Percentiles rank a stretch among this genome's conserved stretches.
These are phyloP conservation scores for Trichoderma sp. DNA, from an alignment of 2,329 filamentous ascomycete species.

Conservation along the genomic window DNA sequence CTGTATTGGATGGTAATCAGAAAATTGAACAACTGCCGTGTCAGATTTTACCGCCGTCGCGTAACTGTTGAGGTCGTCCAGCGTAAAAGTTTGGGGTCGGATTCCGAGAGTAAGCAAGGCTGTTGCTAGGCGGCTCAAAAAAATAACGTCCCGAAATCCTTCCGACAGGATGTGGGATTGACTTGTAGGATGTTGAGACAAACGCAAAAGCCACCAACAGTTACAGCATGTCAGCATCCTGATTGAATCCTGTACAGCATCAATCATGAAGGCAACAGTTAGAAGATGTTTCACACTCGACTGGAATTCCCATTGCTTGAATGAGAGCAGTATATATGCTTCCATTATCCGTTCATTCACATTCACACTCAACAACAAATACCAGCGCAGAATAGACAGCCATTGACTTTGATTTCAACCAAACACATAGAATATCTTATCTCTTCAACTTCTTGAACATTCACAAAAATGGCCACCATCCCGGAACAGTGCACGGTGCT, in stretches of 20 bases:
- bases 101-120: not conserved
- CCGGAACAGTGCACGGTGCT: constrained; percentile 35
- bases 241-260: not conserved
- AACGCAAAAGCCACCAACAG: not conserved
- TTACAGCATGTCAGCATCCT: not conserved
- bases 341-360: not conserved
- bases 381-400: not conserved
- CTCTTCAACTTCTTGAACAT: not conserved
- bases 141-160: not conserved
- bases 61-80: not conserved
- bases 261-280: not conserved
- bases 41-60: not conserved
- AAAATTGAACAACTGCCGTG: not conserved
- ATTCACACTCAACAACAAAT: not conserved
- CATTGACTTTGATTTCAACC: not conserved
- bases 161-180: not conserved
- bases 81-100: not conserved
- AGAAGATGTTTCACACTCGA: not conserved
- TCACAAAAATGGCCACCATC: constrained; percentile 18
- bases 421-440: not conserved
- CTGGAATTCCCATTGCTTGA: not conserved
- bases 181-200: not conserved
- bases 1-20: not conserved
- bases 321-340: not conserved
- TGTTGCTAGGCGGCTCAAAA: not conserved